Evolutionary conservation across 257 asterid species (phyloP).

Genomic region (Forsythia viridissima): DNA sequence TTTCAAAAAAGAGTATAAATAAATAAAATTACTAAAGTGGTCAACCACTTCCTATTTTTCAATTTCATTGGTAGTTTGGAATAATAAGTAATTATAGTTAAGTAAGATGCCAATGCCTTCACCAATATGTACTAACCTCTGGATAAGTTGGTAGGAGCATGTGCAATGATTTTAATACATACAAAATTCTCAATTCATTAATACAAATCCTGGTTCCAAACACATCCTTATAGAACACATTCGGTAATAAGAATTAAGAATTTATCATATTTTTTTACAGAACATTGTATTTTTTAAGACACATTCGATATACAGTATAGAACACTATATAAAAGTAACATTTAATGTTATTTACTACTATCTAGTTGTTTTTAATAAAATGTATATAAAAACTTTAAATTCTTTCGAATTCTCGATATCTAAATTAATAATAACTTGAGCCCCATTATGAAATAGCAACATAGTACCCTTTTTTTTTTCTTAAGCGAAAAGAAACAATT

Average conservation of each 20-base stretch:
- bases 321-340: no score
- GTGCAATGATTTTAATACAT: conserved; percentile 27
- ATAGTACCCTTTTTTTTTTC: no score
- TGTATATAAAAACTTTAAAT: no score
- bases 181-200: background rate
- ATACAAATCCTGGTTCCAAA: background rate
- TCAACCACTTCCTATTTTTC: conserved; percentile 14
- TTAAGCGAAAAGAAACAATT: no score
- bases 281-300: no score
- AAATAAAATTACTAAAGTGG: background rate
- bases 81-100: conserved; percentile 7
- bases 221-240: background rate
- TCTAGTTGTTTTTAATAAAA: no score
- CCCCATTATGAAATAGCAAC: no score
- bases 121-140: background rate
- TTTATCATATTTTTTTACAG: no score
- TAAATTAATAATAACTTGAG: background rate
- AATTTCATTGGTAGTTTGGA: conserved; percentile 15
- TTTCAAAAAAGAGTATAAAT: background rate
- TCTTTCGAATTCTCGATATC: no score
- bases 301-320: no score
- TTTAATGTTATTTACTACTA: no score
- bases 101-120: background rate
- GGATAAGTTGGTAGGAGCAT: conserved; percentile 36
- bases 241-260: no score